A percentile compares a stretch with the other conserved stretches of the same genome.
Conservation (phyloP, 83 land plant genomes). For the Diphasiastrum complanatum region DNA sequence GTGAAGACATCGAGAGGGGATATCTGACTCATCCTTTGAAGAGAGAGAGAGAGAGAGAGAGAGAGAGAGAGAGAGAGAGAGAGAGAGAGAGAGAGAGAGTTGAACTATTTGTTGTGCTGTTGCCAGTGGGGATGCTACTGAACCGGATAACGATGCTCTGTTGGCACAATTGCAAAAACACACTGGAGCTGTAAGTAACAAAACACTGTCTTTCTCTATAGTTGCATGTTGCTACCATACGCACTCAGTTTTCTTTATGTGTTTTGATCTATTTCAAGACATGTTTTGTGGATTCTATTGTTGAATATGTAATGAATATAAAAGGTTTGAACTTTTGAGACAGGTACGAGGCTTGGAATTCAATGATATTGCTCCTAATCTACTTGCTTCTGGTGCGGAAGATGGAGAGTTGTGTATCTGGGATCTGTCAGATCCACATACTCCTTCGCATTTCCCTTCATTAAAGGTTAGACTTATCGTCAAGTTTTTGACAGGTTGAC, state of each 20-base stretch:
- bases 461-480: conserved; percentile 46
- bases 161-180: conserved; percentile 17
- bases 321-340: background rate
- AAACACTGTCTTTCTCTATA: too few species aligned
- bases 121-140: conserved; percentile 20
- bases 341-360: conserved; percentile 96
- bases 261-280: background rate
- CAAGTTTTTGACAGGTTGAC: background rate
- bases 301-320: background rate
- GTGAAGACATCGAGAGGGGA: too few species aligned
- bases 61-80: too few species aligned
- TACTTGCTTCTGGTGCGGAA: conserved; percentile 96
- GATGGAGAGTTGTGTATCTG: conserved; percentile 85
- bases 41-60: too few species aligned
- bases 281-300: background rate
- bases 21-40: too few species aligned
- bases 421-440: conserved; percentile 61
- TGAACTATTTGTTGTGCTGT: too few species aligned
- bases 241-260: too few species aligned
- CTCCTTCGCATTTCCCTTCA: conserved; percentile 62
- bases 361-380: conserved; percentile 53
- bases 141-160: conserved; percentile 11
- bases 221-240: too few species aligned
- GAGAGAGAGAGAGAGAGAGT: too few species aligned
- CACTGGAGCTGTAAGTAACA: conserved; percentile 18